Evolutionary conservation across 192 early-diverging fungal genomes (phyloP).

Genomic region (Entophlyctis helioformis): DNA sequence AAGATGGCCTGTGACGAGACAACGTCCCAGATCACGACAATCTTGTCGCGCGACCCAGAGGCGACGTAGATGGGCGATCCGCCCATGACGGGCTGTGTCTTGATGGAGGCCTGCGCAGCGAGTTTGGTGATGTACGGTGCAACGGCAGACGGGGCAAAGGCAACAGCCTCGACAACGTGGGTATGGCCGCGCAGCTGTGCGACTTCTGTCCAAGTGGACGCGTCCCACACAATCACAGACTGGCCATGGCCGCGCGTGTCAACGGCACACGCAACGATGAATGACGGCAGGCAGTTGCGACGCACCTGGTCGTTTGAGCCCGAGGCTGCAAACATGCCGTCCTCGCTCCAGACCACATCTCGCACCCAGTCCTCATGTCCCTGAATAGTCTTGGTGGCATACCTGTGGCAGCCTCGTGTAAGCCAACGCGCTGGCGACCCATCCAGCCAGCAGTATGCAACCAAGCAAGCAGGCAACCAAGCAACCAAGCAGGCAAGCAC

Average conservation of each 20-base stretch:
- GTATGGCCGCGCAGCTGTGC: conserved; percentile 80
- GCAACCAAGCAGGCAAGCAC: conserved; percentile 1
- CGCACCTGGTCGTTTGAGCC: conserved; percentile 75
- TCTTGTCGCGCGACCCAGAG: conserved; percentile 85
- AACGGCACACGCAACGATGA: too few relatives aligned
- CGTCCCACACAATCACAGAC: conserved; percentile 78
- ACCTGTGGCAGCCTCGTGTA: conserved; percentile 6
- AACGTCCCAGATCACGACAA: conserved; percentile 76
- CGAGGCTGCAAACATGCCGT: conserved; percentile 62
- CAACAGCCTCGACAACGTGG: conserved; percentile 87
- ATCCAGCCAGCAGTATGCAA: too few relatives aligned
- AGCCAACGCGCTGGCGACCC: too few relatives aligned
- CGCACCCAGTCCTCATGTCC: conserved; percentile 90
- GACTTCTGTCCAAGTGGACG: conserved; percentile 56
- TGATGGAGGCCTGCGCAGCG: too few relatives aligned
- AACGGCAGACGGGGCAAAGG: conserved; percentile 63
- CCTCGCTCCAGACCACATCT: conserved; percentile 49
- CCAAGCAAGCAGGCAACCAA: too few relatives aligned
- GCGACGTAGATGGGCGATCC: too few relatives aligned
- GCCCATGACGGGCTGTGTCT: too few relatives aligned
- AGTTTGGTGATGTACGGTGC: conserved; percentile 59
- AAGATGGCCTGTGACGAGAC: conserved; percentile 53
- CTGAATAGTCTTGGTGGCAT: conserved; percentile 64
- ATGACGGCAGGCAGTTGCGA: too few relatives aligned
- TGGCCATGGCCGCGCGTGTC: conserved; percentile 4